Conservation (phyloP, 805 yeast species). For the Candida ortonii region DNA sequence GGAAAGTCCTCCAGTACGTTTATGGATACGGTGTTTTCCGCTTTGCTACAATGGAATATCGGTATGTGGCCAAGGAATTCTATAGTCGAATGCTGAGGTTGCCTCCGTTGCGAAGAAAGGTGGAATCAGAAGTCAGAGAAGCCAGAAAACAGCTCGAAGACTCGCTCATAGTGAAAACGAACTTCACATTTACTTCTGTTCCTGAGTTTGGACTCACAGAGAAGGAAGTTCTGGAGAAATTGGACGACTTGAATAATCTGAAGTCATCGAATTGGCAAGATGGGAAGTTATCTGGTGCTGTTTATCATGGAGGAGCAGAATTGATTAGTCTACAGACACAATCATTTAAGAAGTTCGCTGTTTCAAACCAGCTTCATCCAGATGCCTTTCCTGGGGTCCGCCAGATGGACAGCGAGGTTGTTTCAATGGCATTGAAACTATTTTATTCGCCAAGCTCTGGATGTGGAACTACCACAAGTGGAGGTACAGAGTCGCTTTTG, state of each 20-base stretch:
- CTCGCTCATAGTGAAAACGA: slow-evolving; percentile 54
- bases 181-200: slow-evolving; percentile 42
- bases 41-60: slow-evolving; percentile 7
- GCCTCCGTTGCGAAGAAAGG: slow-evolving; percentile 45
- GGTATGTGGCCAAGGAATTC: slow-evolving; percentile 6
- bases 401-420: slow-evolving; percentile 95
- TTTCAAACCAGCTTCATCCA: slow-evolving; percentile 94
- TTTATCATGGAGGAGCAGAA: slow-evolving; percentile 91
- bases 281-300: slow-evolving; percentile 93
- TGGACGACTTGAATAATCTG: slow-evolving; percentile 48
- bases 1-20: slow-evolving; percentile 6
- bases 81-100: slow-evolving; percentile 17
- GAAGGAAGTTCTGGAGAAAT: slow-evolving; percentile 43
- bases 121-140: slow-evolving; percentile 56
- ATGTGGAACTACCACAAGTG: slow-evolving; percentile 84
- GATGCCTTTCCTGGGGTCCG: slow-evolving; percentile 96
- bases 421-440: slow-evolving; percentile 78
- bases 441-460: slow-evolving; percentile 76
- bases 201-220: slow-evolving; percentile 61
- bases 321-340: slow-evolving; percentile 68
- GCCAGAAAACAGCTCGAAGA: slow-evolving; percentile 51
- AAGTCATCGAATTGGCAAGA: slow-evolving; percentile 73
- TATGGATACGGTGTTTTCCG: slow-evolving; percentile 28
- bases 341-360: slow-evolving; percentile 74
- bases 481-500: slow-evolving; percentile 92